Percentiles rank a stretch among this genome's conserved stretches.
Conservation (phyloP, 108 stramenopile species). For the Cylindrotheca fusiformis region DNA sequence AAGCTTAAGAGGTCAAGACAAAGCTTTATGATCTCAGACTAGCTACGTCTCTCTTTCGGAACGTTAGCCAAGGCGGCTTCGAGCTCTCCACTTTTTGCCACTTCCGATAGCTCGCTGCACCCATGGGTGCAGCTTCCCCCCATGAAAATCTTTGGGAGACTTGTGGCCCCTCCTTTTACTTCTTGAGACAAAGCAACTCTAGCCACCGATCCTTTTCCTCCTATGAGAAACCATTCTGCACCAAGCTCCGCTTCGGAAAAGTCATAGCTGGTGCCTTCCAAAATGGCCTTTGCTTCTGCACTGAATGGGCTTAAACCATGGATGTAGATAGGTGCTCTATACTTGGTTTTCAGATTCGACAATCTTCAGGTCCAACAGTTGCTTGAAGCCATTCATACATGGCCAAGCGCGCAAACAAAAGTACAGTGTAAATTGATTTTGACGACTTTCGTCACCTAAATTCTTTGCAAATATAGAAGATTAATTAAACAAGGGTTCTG, state of each 20-base stretch:
- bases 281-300: conserved; percentile 56
- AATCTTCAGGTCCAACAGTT: background rate
- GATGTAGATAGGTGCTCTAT: conserved; percentile 56
- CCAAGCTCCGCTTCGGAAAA: conserved; percentile 61
- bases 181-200: conserved; percentile 49
- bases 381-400: background rate
- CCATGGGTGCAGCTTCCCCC: conserved; percentile 68
- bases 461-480: no score
- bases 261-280: conserved; percentile 49
- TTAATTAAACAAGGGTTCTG: no score
- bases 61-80: conserved; percentile 31
- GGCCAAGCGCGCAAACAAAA: background rate
- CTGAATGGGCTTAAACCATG: conserved; percentile 65
- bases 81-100: conserved; percentile 48
- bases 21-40: no score
- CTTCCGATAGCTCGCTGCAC: conserved; percentile 48
- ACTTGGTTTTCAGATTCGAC: conserved; percentile 35
- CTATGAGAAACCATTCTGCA: conserved; percentile 69
- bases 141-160: conserved; percentile 67
- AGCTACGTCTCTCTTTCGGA: background rate
- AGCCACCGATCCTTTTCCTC: conserved; percentile 48
- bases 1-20: no score
- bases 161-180: conserved; percentile 51
- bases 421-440: no score
- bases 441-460: no score